Evolutionary conservation across 495 filamentous ascomycete genomes (phyloP), one percentile per base, ranked within the genome.

Genomic region (Penicillium roqueforti): DNA sequence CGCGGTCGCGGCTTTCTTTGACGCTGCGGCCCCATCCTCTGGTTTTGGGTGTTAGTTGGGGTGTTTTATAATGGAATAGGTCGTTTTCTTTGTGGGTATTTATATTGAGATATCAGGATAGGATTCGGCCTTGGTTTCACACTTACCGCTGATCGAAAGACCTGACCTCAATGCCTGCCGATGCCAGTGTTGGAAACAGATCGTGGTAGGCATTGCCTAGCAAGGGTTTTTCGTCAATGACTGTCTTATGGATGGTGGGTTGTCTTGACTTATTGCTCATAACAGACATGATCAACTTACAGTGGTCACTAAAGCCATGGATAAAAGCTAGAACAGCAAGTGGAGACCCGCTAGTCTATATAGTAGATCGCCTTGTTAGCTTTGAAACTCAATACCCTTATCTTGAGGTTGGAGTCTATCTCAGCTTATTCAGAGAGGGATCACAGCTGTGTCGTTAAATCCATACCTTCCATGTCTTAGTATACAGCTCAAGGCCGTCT

Each of bases 281-380:
- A 11, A 19, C 23, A 8, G 16, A 34, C 13, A 34, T n/a, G 3
- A 36, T 36, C 70, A 75, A 77, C 60, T 54, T 31, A 63, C 60
- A 57, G 64, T 96, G 91, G 71, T 96, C 92, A 58, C 82, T 87
- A 78, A 89, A 96, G 57, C 91, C 91, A 71, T 96, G 92, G 54
- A 96, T 68, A 65, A 92, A 84, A 54, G 91, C 77, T 18, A 93
- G 58, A 25, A 85, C 84, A 13, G 92, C 90, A 53, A 79, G 78
- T 10, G 76, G 68, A 3, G 75, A 60, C 34, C 67, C 72, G 14
- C 68, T 60, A 31, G 84, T 79, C 83, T 84, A 9, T 20, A 20
- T 3, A 31, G 42, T 9, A 34, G 28, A 53, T 18, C 26, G 18
- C 11, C 38, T 49, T 42, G 48, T 50, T 18, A 50, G 34, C 47